Conservation (phyloP, 1,284 basidiomycete genomes). For the Rhodotorula sp. region DNA sequence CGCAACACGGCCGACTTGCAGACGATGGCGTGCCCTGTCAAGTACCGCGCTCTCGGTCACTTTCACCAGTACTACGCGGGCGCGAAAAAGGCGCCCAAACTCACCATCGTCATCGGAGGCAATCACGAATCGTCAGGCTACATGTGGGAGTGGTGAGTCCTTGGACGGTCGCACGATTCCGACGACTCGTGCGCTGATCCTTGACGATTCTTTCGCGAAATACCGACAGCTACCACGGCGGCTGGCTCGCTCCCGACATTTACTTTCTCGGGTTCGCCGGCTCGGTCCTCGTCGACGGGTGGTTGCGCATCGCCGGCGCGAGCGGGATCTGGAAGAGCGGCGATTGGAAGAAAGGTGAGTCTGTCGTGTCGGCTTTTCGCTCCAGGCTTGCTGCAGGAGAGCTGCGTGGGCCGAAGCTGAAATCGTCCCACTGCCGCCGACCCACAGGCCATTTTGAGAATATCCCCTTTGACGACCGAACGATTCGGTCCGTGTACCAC, state of each 20-base stretch:
- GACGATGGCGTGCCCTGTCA: constrained; percentile 85
- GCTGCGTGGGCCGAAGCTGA: no score
- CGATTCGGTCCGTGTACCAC: constrained; percentile 86
- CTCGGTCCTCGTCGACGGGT: constrained; percentile 78
- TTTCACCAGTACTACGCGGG: constrained; percentile 91
- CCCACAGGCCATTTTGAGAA: constrained; percentile 68
- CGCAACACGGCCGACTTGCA: constrained; percentile 81
- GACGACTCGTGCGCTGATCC: neutral
- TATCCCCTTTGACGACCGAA: constrained; percentile 63
- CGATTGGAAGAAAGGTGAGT: constrained; percentile 70
- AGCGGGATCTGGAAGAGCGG: constrained; percentile 88
- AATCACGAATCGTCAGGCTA: constrained; percentile 98
- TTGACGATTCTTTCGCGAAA: neutral
- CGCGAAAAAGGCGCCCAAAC: constrained; percentile 70
- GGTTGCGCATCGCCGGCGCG: constrained; percentile 76
- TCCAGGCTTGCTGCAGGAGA: neutral
- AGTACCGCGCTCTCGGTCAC: constrained; percentile 78
- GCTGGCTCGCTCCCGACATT: constrained; percentile 94
- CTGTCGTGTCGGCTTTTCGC: no score
- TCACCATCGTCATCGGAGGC: constrained; percentile 94
- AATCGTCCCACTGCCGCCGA: no score
- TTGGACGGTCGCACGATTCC: no score
- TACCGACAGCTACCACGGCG: constrained; percentile 73
- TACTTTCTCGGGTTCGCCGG: constrained; percentile 95
- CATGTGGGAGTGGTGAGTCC: constrained; percentile 84